Evolutionary conservation across 179 eudicot genomes (phyloP).

Genomic region (Amaranthus tricolor): DNA sequence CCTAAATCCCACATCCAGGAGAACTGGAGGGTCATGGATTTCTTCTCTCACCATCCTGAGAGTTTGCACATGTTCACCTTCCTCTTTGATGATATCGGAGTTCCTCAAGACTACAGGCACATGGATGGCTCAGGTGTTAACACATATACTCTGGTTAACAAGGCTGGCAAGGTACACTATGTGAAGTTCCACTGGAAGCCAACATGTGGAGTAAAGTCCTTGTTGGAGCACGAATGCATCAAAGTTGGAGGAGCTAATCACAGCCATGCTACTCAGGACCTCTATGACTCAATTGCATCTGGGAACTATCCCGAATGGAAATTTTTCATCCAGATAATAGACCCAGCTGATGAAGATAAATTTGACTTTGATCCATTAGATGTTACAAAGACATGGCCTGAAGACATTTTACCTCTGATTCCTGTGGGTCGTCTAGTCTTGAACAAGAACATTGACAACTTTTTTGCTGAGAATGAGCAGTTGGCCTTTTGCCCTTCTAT

Average conservation of each 20-base stretch:
- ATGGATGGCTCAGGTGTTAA: conserved; percentile 55
- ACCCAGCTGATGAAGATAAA: conserved; percentile 46
- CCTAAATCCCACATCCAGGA: conserved; percentile 57
- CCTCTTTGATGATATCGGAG: conserved; percentile 46
- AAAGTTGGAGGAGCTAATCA: conserved; percentile 51
- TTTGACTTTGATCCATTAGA: conserved; percentile 54
- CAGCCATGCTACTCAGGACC: conserved; percentile 55
- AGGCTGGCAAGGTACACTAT: conserved; percentile 42
- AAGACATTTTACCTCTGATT: conserved; percentile 43
- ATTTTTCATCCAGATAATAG: conserved; percentile 38
- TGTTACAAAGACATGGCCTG: conserved; percentile 55
- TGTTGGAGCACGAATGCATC: conserved; percentile 46
- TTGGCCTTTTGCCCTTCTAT: conserved; percentile 47
- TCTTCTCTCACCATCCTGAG: conserved; percentile 53
- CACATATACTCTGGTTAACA: conserved; percentile 43
- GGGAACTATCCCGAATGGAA: conserved; percentile 57
- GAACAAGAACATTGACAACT: conserved; percentile 55
- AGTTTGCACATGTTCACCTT: conserved; percentile 49
- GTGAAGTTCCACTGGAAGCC: conserved; percentile 57
- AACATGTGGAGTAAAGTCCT: conserved; percentile 46
- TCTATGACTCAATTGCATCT: conserved; percentile 43
- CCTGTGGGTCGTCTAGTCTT: conserved; percentile 50
- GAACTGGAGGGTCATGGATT: conserved; percentile 51
- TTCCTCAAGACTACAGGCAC: conserved; percentile 47
- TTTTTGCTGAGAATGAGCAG: conserved; percentile 51